These are phyloP conservation scores for Neopestalotiopsis rosae DNA, from an alignment of 2,329 filamentous ascomycete species.

Conservation along the genomic window DNA sequence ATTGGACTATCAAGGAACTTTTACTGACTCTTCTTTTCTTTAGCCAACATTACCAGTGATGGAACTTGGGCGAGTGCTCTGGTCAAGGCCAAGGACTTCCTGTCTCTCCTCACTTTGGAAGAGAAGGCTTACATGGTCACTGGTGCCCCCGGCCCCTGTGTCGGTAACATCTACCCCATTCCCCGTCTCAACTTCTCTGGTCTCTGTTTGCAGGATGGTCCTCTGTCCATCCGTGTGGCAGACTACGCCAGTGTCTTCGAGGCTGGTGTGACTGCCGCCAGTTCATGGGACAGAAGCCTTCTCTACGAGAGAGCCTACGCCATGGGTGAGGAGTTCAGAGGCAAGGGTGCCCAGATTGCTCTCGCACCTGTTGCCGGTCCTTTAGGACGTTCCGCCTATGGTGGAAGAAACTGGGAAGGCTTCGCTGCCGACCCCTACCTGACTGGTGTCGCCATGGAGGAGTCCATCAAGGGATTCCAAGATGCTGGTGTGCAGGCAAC, in stretches of 20 bases:
- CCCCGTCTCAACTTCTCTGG: constrained; percentile 60
- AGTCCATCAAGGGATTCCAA: constrained; percentile 40
- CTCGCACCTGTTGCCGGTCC: constrained; percentile 52
- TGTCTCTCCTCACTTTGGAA: constrained; percentile 24
- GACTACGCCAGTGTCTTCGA: constrained; percentile 75
- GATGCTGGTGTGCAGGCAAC: constrained; percentile 44
- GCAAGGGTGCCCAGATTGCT: constrained; percentile 75
- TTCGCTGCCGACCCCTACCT: constrained; percentile 71
- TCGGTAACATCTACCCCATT: constrained; percentile 48
- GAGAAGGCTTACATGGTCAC: constrained; percentile 27
- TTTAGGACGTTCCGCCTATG: constrained; percentile 47
- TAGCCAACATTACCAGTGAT: constrained; percentile 42
- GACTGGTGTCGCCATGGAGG: constrained; percentile 57
- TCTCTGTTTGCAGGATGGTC: constrained; percentile 73
- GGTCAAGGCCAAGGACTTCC: constrained; percentile 39
- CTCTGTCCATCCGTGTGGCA: constrained; percentile 67
- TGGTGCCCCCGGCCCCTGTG: constrained; percentile 21
- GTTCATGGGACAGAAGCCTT: constrained; percentile 71
- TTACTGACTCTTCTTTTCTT: constrained; percentile 19
- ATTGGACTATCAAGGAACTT: not conserved
- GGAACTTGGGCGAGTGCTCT: constrained; percentile 42
- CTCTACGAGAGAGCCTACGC: constrained; percentile 50
- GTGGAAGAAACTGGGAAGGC: constrained; percentile 70
- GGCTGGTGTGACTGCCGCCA: constrained; percentile 71
- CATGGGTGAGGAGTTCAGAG: constrained; percentile 65